Evolutionary conservation across 495 filamentous ascomycete species (phyloP), one percentile per base, ranked within the genome.

Genomic region (Penicillium cataractarum): DNA sequence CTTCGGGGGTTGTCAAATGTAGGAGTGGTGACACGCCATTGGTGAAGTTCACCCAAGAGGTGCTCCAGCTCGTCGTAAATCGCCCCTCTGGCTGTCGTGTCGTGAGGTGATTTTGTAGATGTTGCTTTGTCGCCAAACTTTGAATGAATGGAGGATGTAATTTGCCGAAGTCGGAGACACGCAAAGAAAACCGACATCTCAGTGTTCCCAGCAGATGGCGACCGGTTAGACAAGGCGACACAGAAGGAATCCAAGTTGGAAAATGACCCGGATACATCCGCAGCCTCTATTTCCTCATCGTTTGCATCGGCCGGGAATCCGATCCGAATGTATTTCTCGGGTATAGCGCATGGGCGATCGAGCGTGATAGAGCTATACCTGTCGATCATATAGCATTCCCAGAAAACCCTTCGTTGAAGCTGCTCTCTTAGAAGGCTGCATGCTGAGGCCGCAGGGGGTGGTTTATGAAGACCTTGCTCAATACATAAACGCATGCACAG

Each of bases 321-420:
- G 29, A 71, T 56, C 6, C 58, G 35, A 32, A 74, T 71, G 32
- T 66, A 60, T 57, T 39, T 49, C 37, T 74, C 71, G 0, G 57
- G 57, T 21, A 74, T 67, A 2, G 69, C 66, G 52, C 60, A 63
- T 0, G 71, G 71, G 4, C 71, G 71, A 24, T 65, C 63, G 10
- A 74, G 56, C 6, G 66, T 74, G 7, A 66, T 66, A 13, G 71
- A 74, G 51, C 71, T 74, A 49, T 74, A 74, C 29, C 69, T 65
- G 50, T 70, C 67, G 17, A 74, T 71, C 64, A 71, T 68, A 40
- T 74, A 74, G 46, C 71, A 71, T 44, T 71, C 61, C 71, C 71
- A 74, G 27, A 74, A 74, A 2, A 74, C 71, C 26, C 71, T 15
- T 29, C 71, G 58, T 53, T 68, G 58, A 1, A 74, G 56, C 39